Evolutionary conservation across 768 basidiomycete genomes (phyloP), one percentile per base, ranked within the genome.

Genomic region (Termitomyces sp.): DNA sequence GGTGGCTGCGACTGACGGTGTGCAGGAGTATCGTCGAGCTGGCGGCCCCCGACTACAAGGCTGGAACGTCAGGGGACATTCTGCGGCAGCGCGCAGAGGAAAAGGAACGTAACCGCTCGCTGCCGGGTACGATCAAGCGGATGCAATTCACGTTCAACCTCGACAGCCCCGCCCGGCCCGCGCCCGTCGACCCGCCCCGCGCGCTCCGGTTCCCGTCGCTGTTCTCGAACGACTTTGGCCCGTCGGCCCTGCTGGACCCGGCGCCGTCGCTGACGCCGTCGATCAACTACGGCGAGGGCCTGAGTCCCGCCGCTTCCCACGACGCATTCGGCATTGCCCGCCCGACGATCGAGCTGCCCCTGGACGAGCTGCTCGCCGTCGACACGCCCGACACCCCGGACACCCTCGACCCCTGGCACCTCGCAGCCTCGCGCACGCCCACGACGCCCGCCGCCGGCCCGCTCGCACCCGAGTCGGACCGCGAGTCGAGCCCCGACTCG

Each of bases 91-190:
- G 90, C 30, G 91, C 92, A 0, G 86, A 76, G 20, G 91, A 93
- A 69, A 87, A 88, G 70, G 91, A 93, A 71, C 89, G 88, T 69
- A 83, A 78, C 67, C 87, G 90, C 55, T 78, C 82, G 30, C 76
- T 78, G 57, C 85, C 86, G 6, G 89, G 88, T 15, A 87, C 81
- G 52, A 89, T 93, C 73, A 88, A 91, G 64, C 85, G 91, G 47
- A 92, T 93, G 90, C 91, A 94, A 65, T 93, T 92, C 74, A 93
- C 91, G 1, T 93, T 93, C 72, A 87, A 88, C 64, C 79, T 93
- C 64, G 91, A 93, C 72, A 85, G 87, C 59, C 87, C 86, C 18
- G 66, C 41, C 41, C 41, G 41, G 41, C 77, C 81, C 1, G 69
- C 81, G 22, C 72, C 80, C 16, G 78, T 77, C 59, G 65, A 74